phyloP scores from a whole-genome alignment of 2,329 filamentous ascomycete genomes.

The Pseudomassariella vexata region DNA sequence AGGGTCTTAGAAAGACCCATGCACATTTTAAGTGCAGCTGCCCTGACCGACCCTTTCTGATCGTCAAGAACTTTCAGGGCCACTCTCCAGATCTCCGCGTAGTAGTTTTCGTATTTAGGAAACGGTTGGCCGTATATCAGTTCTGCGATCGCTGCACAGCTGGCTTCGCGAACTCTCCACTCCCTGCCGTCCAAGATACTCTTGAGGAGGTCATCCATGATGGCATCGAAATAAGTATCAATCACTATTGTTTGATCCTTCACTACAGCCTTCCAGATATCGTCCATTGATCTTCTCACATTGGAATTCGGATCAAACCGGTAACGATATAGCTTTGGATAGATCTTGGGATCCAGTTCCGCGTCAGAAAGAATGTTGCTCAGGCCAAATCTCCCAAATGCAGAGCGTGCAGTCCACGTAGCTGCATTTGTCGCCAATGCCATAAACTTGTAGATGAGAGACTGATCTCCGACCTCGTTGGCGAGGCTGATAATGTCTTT shows the following conservation, averaged over 20 bases:
- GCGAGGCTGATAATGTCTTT: slow-evolving; percentile 94
- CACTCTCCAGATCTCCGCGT: slow-evolving; percentile 77
- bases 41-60: slow-evolving; percentile 85
- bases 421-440: slow-evolving; percentile 91
- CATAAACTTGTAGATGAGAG: slow-evolving; percentile 98
- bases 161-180: slow-evolving; percentile 89
- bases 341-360: slow-evolving; percentile 83
- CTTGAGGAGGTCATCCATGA: slow-evolving; percentile 79
- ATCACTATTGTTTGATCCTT: slow-evolving; percentile 77
- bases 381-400: slow-evolving; percentile 89
- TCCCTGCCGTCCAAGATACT: slow-evolving; percentile 79
- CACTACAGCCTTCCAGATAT: slow-evolving; percentile 95
- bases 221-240: slow-evolving; percentile 77
- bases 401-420: slow-evolving; percentile 94
- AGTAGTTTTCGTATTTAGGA: slow-evolving; percentile 74
- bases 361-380: slow-evolving; percentile 89
- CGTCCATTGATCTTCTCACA: slow-evolving; percentile 91
- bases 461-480: slow-evolving; percentile 94
- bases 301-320: slow-evolving; percentile 92
- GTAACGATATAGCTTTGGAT: slow-evolving; percentile 91
- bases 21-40: slow-evolving; percentile 75
- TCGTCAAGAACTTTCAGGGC: slow-evolving; percentile 92
- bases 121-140: slow-evolving; percentile 76
- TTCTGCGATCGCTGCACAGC: slow-evolving; percentile 83
- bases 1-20: slow-evolving; percentile 79